phyloP scores from a whole-genome alignment of 495 filamentous ascomycete species.

The Lasiosphaeriaceae sp. region DNA sequence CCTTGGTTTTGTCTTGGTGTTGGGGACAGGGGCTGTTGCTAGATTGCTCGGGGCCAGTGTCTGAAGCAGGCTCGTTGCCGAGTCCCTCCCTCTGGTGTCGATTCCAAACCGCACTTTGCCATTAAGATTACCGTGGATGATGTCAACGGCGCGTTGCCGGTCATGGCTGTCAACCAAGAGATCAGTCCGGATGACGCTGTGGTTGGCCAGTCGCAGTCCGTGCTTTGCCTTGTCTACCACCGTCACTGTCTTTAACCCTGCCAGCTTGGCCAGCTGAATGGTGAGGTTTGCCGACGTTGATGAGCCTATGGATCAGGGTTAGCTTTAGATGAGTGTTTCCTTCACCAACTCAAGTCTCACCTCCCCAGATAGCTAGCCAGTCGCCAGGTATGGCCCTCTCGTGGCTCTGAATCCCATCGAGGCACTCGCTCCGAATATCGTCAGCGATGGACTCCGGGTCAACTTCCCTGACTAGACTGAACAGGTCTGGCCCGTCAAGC shows the following conservation, averaged over 20 bases:
- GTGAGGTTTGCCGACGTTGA: slow-evolving; percentile 58
- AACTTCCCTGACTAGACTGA: slow-evolving; percentile 36
- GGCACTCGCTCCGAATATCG: slow-evolving; percentile 54
- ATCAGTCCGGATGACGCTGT: slow-evolving; percentile 44
- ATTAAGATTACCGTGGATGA: slow-evolving; percentile 51
- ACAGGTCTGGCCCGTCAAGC: slow-evolving; percentile 51
- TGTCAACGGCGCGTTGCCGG: slow-evolving; percentile 54
- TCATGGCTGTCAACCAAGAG: slow-evolving; percentile 61
- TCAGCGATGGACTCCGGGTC: slow-evolving; percentile 38
- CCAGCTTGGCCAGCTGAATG: slow-evolving; percentile 58
- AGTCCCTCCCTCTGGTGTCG: slow-evolving; percentile 59
- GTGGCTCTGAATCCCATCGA: slow-evolving; percentile 36
- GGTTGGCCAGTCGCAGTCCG: slow-evolving; percentile 49
- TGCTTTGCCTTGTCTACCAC: slow-evolving; percentile 60
- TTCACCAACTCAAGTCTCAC: too few species aligned
- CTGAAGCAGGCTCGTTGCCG: slow-evolving; percentile 47
- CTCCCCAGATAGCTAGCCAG: slow-evolving; percentile 69
- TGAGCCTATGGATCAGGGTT: slow-evolving; percentile 38
- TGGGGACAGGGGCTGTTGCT: background rate
- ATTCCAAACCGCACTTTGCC: slow-evolving; percentile 57
- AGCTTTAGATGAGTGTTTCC: background rate
- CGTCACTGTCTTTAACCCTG: slow-evolving; percentile 53
- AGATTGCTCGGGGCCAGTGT: slow-evolving; percentile 34
- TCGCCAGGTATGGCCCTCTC: slow-evolving; percentile 51
- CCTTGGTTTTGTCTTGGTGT: background rate